These are phyloP conservation scores for Lipomyces anomalus DNA, from an alignment of 805 yeast species.

Conservation along the genomic window DNA sequence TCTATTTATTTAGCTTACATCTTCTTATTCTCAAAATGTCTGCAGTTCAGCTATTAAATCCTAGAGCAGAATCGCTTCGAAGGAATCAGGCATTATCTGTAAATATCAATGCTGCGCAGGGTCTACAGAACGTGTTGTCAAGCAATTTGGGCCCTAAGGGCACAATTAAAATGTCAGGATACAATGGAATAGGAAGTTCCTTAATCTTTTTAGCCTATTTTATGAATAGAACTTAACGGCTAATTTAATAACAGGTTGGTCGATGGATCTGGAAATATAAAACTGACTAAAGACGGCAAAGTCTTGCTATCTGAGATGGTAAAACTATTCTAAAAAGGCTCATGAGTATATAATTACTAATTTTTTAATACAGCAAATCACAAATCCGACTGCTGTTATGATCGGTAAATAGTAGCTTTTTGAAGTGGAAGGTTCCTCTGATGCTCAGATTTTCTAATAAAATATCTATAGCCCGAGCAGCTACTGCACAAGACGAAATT, in stretches of 20 bases:
- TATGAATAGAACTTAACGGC: no score
- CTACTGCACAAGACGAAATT: slow-evolving; percentile 97
- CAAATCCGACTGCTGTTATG: slow-evolving; percentile 82
- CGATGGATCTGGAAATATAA: slow-evolving; percentile 93
- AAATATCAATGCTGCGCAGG: slow-evolving; percentile 93
- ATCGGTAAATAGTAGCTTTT: slow-evolving; percentile 36
- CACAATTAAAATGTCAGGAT: slow-evolving; percentile 84
- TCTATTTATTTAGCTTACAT: no score
- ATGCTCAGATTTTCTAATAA: slow-evolving; percentile 33
- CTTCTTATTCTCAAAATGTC: slow-evolving; percentile 8
- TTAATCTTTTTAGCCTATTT: no score
- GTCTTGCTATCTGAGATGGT: slow-evolving; percentile 85
- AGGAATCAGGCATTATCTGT: slow-evolving; percentile 94
- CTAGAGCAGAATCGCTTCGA: slow-evolving; percentile 95
- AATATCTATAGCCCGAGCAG: slow-evolving; percentile 71
- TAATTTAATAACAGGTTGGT: no score
- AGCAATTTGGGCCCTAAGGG: slow-evolving; percentile 96
- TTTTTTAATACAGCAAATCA: slow-evolving; percentile 53
- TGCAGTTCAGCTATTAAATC: slow-evolving; percentile 73
- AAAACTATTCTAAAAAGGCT: no score
- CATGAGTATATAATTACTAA: background rate
- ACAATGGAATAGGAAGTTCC: no score
- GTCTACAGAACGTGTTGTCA: slow-evolving; percentile 85
- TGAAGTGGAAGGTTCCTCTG: background rate
- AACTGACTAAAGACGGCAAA: slow-evolving; percentile 95